Conservation (phyloP, 345 rosid genomes). For the Luvunga scandens region DNA sequence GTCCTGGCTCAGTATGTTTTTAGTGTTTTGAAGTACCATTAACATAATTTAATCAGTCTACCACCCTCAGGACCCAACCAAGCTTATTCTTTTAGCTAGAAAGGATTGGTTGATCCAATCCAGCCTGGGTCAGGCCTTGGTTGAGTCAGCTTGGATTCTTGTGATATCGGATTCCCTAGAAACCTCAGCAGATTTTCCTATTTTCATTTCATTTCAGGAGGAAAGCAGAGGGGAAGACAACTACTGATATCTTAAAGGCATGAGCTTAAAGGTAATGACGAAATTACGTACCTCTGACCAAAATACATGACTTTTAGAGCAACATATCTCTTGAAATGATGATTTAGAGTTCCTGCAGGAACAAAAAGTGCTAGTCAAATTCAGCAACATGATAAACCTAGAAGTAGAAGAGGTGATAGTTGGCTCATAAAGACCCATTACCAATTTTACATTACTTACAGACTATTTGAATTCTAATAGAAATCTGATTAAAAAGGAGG, state of each 20-base stretch:
- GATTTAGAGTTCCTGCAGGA: slow-evolving; percentile 23
- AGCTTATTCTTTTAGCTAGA: neutral
- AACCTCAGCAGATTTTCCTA: slow-evolving; percentile 5
- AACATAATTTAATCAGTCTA: neutral
- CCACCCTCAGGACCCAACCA: neutral
- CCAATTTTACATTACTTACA: neutral
- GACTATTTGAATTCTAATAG: neutral
- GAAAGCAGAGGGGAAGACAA: neutral
- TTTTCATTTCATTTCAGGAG: neutral
- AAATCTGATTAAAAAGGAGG: neutral
- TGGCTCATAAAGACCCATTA: neutral
- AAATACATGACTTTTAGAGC: slow-evolving; percentile 88
- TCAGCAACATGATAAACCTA: neutral
- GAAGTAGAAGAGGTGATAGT: neutral
- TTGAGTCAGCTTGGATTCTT: neutral
- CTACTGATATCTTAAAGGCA: neutral
- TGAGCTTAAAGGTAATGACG: neutral
- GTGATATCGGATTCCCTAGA: neutral
- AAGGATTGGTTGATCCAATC: neutral
- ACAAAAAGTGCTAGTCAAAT: slow-evolving; percentile 2
- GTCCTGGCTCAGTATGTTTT: too few species aligned
- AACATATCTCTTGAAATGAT: slow-evolving; percentile 56
- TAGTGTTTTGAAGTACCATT: neutral
- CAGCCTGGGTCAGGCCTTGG: slow-evolving; percentile 3
- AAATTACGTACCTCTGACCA: slow-evolving; percentile 68